phyloP scores from a whole-genome alignment of 768 basidiomycete species.

The Calvatia gigantea region DNA sequence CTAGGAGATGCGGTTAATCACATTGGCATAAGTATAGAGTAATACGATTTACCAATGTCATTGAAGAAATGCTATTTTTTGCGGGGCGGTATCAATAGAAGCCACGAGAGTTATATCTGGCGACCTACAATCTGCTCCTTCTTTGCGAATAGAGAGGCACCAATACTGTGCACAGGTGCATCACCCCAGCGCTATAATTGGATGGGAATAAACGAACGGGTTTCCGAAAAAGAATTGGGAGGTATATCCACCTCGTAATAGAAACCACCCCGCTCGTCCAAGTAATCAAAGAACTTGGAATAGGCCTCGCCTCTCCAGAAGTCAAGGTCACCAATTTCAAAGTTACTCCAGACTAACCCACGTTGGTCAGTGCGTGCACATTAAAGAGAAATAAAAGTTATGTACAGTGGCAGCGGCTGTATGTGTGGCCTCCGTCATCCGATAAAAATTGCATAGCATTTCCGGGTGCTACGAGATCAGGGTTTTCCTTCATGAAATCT shows the following conservation, averaged over 20 bases:
- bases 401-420: conserved; percentile 76
- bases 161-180: conserved; percentile 87
- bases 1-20: conserved; percentile 6
- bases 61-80: conserved; percentile 78
- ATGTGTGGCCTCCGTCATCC: conserved; percentile 68
- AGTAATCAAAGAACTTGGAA: conserved; percentile 74
- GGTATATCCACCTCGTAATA: conserved; percentile 67
- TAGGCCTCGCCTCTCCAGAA: conserved; percentile 86
- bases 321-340: conserved; percentile 84
- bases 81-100: conserved; percentile 1
- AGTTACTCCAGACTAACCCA: conserved; percentile 83
- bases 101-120: neutral
- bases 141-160: conserved; percentile 81
- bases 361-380: neutral
- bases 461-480: conserved; percentile 54
- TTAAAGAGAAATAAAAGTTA: conserved; percentile 6
- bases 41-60: conserved; percentile 59
- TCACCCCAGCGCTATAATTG: conserved; percentile 83
- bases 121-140: conserved; percentile 71
- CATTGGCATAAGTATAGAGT: neutral
- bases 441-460: conserved; percentile 84
- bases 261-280: conserved; percentile 81
- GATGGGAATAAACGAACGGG: neutral
- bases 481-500: conserved; percentile 74
- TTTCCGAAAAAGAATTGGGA: neutral